These are phyloP conservation scores for Stagonosporopsis cucurbitacearum DNA, from an alignment of 2,329 filamentous ascomycete genomes.

Conservation along the genomic window DNA sequence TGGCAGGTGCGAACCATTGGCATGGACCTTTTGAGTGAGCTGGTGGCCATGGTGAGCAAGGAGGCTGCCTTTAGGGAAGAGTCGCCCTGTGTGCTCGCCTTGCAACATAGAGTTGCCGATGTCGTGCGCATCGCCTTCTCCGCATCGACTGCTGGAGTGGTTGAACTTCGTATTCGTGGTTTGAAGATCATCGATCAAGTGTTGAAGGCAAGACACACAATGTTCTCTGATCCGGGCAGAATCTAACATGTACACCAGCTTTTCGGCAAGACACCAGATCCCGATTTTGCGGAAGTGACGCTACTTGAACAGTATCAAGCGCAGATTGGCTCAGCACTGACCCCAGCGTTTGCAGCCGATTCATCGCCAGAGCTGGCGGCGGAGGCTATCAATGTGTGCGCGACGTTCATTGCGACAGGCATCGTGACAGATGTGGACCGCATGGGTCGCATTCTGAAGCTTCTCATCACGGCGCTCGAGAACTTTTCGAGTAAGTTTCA, in stretches of 20 bases:
- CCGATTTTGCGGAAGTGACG: slow-evolving; percentile 96
- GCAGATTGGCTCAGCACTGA: slow-evolving; percentile 95
- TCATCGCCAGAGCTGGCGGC: slow-evolving; percentile 95
- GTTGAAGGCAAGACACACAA: slow-evolving; percentile 63
- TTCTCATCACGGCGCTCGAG: slow-evolving; percentile 86
- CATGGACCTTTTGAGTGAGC: slow-evolving; percentile 84
- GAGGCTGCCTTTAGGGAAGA: slow-evolving; percentile 80
- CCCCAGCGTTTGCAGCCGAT: slow-evolving; percentile 92
- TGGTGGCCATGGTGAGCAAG: slow-evolving; percentile 79
- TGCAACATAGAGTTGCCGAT: slow-evolving; percentile 86
- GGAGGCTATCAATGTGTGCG: slow-evolving; percentile 95
- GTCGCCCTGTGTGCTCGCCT: slow-evolving; percentile 75
- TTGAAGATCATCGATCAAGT: slow-evolving; percentile 93
- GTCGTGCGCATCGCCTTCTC: slow-evolving; percentile 97
- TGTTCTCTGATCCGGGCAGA: background rate
- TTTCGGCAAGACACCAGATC: slow-evolving; percentile 94
- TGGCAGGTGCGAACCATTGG: slow-evolving; percentile 97
- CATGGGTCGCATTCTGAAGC: slow-evolving; percentile 98
- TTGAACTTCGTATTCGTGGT: slow-evolving; percentile 88
- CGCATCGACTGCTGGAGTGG: slow-evolving; percentile 90
- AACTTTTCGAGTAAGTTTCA: slow-evolving; percentile 74
- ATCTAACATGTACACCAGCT: slow-evolving; percentile 57
- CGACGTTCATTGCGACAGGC: slow-evolving; percentile 95
- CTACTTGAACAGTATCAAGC: slow-evolving; percentile 97
- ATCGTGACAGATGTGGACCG: slow-evolving; percentile 97